Conservation (phyloP, 2,329 filamentous ascomycete species). For the Bipolaris victoriae region DNA sequence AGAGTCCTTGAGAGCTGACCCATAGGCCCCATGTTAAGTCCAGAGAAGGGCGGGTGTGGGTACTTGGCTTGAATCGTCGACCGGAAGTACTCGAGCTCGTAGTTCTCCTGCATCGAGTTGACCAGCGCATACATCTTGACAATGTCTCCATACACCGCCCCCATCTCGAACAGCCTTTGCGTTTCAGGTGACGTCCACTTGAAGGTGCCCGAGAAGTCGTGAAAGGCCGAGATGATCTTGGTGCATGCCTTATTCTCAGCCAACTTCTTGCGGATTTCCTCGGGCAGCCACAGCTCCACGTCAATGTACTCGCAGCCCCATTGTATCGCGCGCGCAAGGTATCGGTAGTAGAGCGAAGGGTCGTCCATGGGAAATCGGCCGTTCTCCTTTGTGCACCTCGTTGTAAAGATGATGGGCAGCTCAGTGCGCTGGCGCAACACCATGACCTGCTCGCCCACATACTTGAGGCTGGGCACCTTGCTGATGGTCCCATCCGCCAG, state of each 20-base stretch:
- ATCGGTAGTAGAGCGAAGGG: conserved; percentile 74
- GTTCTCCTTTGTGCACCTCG: conserved; percentile 80
- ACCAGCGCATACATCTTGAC: conserved; percentile 91
- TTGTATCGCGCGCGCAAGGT: conserved; percentile 82
- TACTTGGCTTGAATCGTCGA: conserved; percentile 74
- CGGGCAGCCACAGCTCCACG: conserved; percentile 85
- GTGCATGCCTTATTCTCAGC: conserved; percentile 76
- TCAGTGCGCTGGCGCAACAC: conserved; percentile 81
- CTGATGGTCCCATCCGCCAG: conserved; percentile 63
- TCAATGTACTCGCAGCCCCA: conserved; percentile 93
- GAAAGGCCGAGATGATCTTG: conserved; percentile 89
- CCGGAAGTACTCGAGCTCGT: conserved; percentile 88
- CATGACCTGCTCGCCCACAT: conserved; percentile 88
- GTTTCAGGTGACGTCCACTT: conserved; percentile 80
- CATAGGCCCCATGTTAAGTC: conserved; percentile 85
- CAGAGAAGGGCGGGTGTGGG: conserved; percentile 76
- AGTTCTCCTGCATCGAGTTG: conserved; percentile 82
- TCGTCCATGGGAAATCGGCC: conserved; percentile 85
- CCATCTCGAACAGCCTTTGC: conserved; percentile 72
- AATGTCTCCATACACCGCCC: conserved; percentile 78
- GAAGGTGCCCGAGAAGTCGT: conserved; percentile 84
- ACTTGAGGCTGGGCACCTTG: conserved; percentile 76
- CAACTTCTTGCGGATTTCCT: conserved; percentile 71
- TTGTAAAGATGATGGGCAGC: conserved; percentile 89
- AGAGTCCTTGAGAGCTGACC: conserved; percentile 83